Conservation (phyloP, 352 stramenopile genomes). For the Pythium oligandrum region DNA sequence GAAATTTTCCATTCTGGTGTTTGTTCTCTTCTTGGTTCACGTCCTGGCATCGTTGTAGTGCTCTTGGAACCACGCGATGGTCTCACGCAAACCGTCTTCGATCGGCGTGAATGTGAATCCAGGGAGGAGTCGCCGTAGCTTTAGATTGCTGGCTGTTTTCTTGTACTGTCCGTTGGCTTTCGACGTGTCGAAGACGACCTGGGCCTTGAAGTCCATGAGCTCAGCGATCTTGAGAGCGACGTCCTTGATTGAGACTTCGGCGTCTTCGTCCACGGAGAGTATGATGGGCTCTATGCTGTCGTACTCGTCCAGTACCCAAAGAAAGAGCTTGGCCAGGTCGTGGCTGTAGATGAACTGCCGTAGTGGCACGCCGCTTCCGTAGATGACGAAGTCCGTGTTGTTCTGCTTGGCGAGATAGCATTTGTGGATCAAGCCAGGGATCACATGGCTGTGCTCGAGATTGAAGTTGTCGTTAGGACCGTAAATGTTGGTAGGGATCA, state of each 20-base stretch:
- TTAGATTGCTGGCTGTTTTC: constrained; percentile 97
- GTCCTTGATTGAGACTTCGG: constrained; percentile 95
- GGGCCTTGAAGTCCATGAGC: constrained; percentile 75
- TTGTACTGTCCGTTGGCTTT: constrained; percentile 99
- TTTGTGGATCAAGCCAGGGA: constrained; percentile 98
- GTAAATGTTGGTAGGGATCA: constrained; percentile 99
- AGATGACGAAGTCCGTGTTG: constrained; percentile 90
- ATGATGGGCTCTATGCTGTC: constrained; percentile 94
- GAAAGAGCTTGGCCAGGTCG: constrained; percentile 94
- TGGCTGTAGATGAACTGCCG: constrained; percentile 97
- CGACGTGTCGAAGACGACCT: constrained; percentile 89
- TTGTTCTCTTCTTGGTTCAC: constrained; percentile 20
- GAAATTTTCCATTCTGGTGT: neutral
- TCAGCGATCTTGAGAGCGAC: constrained; percentile 81
- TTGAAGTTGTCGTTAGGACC: constrained; percentile 98
- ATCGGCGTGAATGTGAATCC: constrained; percentile 95
- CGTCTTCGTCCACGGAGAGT: constrained; percentile 91
- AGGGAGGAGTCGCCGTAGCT: constrained; percentile 86
- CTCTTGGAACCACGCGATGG: constrained; percentile 46
- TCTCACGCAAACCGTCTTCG: constrained; percentile 62
- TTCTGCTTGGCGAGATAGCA: constrained; percentile 95
- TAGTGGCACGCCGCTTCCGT: constrained; percentile 92
- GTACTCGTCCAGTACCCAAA: constrained; percentile 74
- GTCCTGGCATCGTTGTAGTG: constrained; percentile 41
- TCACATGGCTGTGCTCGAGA: constrained; percentile 96